Percentiles rank a stretch among this genome's conserved stretches.
These are phyloP conservation scores for Saccharum officinarum DNA, from an alignment of 176 grass and related monocot genomes.

Conservation along the genomic window DNA sequence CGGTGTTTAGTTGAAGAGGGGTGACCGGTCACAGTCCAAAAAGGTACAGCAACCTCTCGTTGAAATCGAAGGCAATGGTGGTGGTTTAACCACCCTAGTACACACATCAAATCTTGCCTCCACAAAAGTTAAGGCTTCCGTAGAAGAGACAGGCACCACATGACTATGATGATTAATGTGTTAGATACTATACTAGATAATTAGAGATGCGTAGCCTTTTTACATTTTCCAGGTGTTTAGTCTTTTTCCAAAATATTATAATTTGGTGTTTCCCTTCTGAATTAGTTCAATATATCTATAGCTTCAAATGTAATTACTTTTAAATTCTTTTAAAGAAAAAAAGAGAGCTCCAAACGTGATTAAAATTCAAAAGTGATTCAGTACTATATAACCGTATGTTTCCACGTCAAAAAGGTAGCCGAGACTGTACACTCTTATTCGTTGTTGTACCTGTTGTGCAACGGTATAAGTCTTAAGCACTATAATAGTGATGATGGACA, in stretches of 20 bases:
- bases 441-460: background rate
- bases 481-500: background rate
- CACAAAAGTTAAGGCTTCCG: conserved; percentile 4
- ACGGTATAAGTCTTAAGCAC: background rate
- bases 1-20: conserved; percentile 46
- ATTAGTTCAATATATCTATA: background rate
- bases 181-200: background rate
- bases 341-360: background rate
- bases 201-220: background rate
- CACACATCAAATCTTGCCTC: conserved; percentile 23
- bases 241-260: background rate
- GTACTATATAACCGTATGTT: background rate
- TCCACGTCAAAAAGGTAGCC: background rate
- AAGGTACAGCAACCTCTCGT: conserved; percentile 35
- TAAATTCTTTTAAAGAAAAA: background rate
- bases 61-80: conserved; percentile 41
- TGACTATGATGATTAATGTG: background rate
- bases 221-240: background rate
- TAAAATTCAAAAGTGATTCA: background rate
- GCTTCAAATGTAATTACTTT: background rate
- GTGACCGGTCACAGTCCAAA: conserved; percentile 42
- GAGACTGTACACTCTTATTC: background rate
- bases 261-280: background rate
- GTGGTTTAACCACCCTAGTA: conserved; percentile 53
- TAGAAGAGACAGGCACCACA: background rate